Conservation (phyloP, 2,329 filamentous ascomycete species). For the Claviceps paspali region DNA sequence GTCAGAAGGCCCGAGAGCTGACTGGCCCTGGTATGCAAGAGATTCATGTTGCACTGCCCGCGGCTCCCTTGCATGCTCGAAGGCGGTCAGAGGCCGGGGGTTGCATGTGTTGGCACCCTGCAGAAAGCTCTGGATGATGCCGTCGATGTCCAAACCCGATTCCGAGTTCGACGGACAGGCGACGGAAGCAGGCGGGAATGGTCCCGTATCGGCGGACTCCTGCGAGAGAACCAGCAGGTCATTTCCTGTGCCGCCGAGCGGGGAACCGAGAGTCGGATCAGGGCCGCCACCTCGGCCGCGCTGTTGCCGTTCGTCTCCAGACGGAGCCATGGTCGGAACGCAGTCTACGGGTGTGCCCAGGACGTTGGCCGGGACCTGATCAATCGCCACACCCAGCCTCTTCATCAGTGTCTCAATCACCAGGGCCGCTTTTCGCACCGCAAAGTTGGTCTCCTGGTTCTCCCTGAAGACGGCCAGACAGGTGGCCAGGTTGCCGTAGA, state of each 20-base stretch:
- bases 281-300: neutral
- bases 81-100: neutral
- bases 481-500: slow-evolving; percentile 23
- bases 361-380: slow-evolving; percentile 5
- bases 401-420: slow-evolving; percentile 27
- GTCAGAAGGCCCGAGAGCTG: too few relatives aligned
- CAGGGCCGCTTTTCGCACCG: slow-evolving; percentile 24
- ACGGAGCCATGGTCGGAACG: neutral
- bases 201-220: too few relatives aligned
- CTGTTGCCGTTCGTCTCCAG: neutral
- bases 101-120: slow-evolving; percentile 8
- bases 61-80: neutral
- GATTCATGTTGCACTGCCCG: neutral
- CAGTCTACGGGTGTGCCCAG: slow-evolving; percentile 1
- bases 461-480: slow-evolving; percentile 31
- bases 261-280: neutral
- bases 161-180: slow-evolving; percentile 6
- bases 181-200: too few relatives aligned
- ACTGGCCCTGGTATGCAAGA: neutral
- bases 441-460: slow-evolving; percentile 35
- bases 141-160: slow-evolving; percentile 20
- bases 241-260: neutral
- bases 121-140: slow-evolving; percentile 21
- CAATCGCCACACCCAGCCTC: slow-evolving; percentile 21
- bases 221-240: too few relatives aligned